phyloP scores from a whole-genome alignment of 2,329 filamentous ascomycete species.

The Gnomoniopsis sp. region DNA sequence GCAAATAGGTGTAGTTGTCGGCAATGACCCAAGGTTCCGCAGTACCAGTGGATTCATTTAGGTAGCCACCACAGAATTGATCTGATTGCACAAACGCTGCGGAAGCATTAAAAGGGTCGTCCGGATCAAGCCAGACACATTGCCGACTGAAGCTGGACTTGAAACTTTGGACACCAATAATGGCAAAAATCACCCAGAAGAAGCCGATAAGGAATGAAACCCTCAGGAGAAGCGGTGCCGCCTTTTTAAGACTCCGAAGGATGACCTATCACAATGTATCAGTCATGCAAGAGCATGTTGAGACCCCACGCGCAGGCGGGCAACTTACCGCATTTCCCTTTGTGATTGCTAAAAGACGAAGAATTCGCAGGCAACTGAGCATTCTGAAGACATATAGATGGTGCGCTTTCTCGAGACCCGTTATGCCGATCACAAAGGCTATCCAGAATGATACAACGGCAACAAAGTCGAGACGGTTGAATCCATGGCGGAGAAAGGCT shows the following conservation, averaged over 20 bases:
- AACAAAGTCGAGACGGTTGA: constrained; percentile 92
- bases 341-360: constrained; percentile 86
- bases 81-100: constrained; percentile 60
- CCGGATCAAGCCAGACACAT: constrained; percentile 73
- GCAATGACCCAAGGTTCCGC: constrained; percentile 65
- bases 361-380: constrained; percentile 90
- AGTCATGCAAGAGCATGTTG: neutral
- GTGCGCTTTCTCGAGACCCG: constrained; percentile 62
- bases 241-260: constrained; percentile 89
- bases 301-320: neutral
- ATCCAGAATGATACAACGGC: constrained; percentile 96
- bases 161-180: constrained; percentile 95
- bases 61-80: constrained; percentile 83
- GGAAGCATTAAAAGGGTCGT: constrained; percentile 49
- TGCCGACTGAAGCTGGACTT: constrained; percentile 75
- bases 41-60: constrained; percentile 56
- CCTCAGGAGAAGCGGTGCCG: constrained; percentile 84
- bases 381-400: constrained; percentile 92
- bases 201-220: constrained; percentile 93
- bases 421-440: constrained; percentile 70
- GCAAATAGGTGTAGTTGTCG: constrained; percentile 31
- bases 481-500: constrained; percentile 90
- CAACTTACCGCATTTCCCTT: constrained; percentile 80
- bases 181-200: constrained; percentile 97
- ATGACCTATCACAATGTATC: constrained; percentile 63